Evolutionary conservation across 495 filamentous ascomycete species (phyloP), one percentile per base, ranked within the genome.

Genomic region (Aspergillus saccharolyticus): DNA sequence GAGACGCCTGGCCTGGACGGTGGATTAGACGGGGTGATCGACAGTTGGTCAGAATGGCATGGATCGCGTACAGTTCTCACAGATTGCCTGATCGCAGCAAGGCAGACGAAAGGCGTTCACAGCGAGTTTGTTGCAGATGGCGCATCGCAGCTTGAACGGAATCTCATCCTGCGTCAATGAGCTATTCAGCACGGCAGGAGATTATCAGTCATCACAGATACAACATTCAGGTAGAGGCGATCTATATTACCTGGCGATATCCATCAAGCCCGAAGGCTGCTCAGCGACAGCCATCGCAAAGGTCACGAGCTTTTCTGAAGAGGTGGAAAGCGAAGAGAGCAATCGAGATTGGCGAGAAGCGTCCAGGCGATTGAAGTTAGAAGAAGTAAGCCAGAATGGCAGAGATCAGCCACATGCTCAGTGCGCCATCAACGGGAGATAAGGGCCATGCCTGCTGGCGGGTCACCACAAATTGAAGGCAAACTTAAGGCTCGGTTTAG

Each of bases 31-130:
- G 20, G 30, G 33, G n/a, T 15, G 20, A 15, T 19, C 58, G 24
- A 24, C 1, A 46, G 44, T 3, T 42, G 52, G 48, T 22, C 46
- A 20, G 55, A 24, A 48, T 7, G 22, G 51, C 7, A 44, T 42
- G 9, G 39, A 25, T 49, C 46, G 64, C 90, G 72, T 75, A 96
- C 94, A 98, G 54, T 75, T 82, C 66, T 93, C 89, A 74, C 95
- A 97, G 55, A 97, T 95, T 21, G 88, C 85, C 64, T 96, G 91
- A 66, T 97, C 93, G 71, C 94, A 99, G 71, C 94, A 99, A 7
- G 92, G 91, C 12, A 96, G 75, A 28, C 90, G 86, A 63, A 91
- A 95, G 2, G 93, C 90, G 66, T 96, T 92, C 57, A 93, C 75
- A n/a, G 89, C 91, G 43, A 97, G 79, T 67, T 89, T 90, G 70